These are phyloP conservation scores for Beauveria caledonica DNA, from an alignment of 2,329 filamentous ascomycete genomes.

Conservation along the genomic window DNA sequence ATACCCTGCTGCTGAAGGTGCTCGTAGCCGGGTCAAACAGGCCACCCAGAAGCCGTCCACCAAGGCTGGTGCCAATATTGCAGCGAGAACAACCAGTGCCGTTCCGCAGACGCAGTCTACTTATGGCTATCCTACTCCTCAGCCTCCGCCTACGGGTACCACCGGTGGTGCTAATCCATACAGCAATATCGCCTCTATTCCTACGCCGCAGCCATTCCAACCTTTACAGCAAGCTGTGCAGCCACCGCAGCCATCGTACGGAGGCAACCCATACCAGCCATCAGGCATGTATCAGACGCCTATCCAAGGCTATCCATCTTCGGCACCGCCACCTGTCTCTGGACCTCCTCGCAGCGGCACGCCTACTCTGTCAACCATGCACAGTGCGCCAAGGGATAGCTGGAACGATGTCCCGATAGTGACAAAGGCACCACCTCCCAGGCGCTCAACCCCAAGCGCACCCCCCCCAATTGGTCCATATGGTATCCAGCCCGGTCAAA, in stretches of 20 bases:
- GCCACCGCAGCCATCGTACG: slow-evolving; percentile 21
- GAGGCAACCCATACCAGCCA: slow-evolving; percentile 27
- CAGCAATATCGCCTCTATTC: slow-evolving; percentile 5
- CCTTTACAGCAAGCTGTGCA: slow-evolving; percentile 20
- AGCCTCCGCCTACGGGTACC: slow-evolving; percentile 27
- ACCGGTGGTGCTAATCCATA: slow-evolving; percentile 24
- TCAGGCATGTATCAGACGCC: slow-evolving; percentile 49
- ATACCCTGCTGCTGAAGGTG: slow-evolving; percentile 81
- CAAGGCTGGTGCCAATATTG: slow-evolving; percentile 19
- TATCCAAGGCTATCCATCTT: slow-evolving; percentile 30
- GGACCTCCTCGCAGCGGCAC: slow-evolving; percentile 51
- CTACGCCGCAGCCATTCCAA: slow-evolving; percentile 10
- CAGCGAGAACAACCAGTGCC: slow-evolving; percentile 22
- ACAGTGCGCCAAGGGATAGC: slow-evolving; percentile 59
- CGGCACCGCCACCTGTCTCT: slow-evolving; percentile 26
- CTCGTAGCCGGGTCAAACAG: slow-evolving; percentile 74
- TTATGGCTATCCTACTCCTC: slow-evolving; percentile 39
- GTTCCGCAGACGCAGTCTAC: slow-evolving; percentile 33
- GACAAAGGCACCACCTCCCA: slow-evolving; percentile 60
- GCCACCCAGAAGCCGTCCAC: slow-evolving; percentile 53
- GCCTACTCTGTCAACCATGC: slow-evolving; percentile 61
- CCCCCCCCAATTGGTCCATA: slow-evolving; percentile 70
- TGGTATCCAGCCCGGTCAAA: slow-evolving; percentile 50
- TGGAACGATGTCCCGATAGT: slow-evolving; percentile 97
- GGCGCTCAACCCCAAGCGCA: slow-evolving; percentile 65